A percentile compares a stretch with the other conserved stretches of the same genome.
Conservation (phyloP, 2,329 filamentous ascomycete genomes). For the Beauveria sp. region DNA sequence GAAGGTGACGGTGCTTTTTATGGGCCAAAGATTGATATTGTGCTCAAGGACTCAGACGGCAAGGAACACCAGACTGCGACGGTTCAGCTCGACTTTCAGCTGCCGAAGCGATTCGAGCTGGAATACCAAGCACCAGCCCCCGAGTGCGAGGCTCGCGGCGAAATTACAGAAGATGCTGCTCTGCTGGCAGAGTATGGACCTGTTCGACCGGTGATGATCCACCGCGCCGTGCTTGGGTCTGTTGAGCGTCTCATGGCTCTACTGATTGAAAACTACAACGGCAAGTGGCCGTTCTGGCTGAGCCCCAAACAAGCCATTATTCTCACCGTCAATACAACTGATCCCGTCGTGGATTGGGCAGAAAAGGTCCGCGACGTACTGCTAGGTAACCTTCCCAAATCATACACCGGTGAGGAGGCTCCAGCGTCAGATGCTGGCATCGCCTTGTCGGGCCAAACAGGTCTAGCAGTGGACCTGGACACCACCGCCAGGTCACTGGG, state of each 20-base stretch:
- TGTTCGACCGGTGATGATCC: conserved; percentile 69
- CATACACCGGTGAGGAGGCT: conserved; percentile 26
- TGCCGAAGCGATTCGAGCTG: conserved; percentile 73
- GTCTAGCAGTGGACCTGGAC: conserved; percentile 64
- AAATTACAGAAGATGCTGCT: conserved; percentile 39
- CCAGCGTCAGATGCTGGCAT: conserved; percentile 27
- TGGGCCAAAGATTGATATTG: conserved; percentile 84
- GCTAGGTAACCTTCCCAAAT: conserved; percentile 33
- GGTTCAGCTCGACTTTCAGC: conserved; percentile 83
- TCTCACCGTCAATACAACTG: conserved; percentile 60
- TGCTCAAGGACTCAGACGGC: conserved; percentile 69
- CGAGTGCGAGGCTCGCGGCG: conserved; percentile 48
- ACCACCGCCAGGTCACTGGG: conserved; percentile 52
- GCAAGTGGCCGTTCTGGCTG: conserved; percentile 82
- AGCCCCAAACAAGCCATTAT: conserved; percentile 72
- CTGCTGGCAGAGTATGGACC: conserved; percentile 46
- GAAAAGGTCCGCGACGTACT: conserved; percentile 41
- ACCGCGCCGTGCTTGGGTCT: conserved; percentile 77
- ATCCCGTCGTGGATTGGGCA: conserved; percentile 43
- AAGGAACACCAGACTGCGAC: conserved; percentile 87
- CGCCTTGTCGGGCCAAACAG: conserved; percentile 44
- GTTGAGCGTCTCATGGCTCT: conserved; percentile 80
- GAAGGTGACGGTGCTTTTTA: conserved; percentile 85
- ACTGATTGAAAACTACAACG: conserved; percentile 74
- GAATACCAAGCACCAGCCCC: conserved; percentile 65